Evolutionary conservation across 331 rosid genomes (phyloP).

Genomic region (Quercus phellos): DNA sequence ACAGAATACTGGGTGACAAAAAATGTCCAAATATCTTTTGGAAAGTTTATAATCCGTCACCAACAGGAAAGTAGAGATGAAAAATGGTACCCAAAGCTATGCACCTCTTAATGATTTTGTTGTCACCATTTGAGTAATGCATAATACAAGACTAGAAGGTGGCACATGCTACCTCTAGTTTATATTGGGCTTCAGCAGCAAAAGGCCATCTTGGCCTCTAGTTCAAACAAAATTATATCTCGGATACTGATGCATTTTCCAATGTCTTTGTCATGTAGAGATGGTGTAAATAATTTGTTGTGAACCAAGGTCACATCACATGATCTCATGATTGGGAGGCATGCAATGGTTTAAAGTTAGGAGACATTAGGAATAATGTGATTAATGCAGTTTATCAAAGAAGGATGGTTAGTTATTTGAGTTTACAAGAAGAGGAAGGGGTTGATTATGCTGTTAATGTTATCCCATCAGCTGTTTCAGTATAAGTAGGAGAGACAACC

Average conservation of each 20-base stretch:
- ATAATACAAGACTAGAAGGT: not conserved
- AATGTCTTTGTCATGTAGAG: not conserved
- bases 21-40: not conserved
- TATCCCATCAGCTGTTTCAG: too few species aligned
- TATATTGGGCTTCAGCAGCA: not conserved
- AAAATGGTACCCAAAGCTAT: not conserved
- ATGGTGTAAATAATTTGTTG: not conserved
- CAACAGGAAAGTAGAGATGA: not conserved
- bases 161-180: not conserved
- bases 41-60: not conserved
- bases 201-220: not conserved
- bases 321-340: too few species aligned
- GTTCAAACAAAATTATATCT: not conserved
- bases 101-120: not conserved
- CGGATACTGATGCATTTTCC: too few species aligned
- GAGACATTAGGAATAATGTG: too few species aligned
- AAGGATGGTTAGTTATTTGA: too few species aligned
- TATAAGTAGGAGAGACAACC: too few species aligned
- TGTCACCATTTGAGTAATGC: too few species aligned
- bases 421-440: too few species aligned
- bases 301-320: too few species aligned
- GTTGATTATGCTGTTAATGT: too few species aligned
- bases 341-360: too few species aligned
- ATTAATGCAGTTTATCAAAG: too few species aligned
- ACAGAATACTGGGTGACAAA: not conserved